Base-by-base conservation (phyloP, 1,284 basidiomycete genomes). In the Malassezia obtusa region DNA sequence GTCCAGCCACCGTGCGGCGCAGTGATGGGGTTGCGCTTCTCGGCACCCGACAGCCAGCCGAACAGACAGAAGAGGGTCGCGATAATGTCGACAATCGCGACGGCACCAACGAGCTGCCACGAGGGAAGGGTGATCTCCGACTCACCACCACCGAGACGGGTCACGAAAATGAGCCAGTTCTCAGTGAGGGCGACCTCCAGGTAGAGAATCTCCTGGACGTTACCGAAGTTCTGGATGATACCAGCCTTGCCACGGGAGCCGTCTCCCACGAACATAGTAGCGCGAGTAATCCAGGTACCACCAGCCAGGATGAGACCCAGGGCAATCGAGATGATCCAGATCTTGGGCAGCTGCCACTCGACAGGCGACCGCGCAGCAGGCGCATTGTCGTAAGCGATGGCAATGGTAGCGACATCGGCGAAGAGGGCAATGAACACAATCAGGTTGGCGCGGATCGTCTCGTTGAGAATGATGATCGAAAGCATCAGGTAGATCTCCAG, bases 391-490 rank as follows among this genome's bases (percentile, higher is more conserved):
- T 80, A 79, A 32, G 79, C 79, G 49, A 80, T 78, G 37, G 79
- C 78, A 53, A 79, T 78, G 35, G 79, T 79, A 39, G 74, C 75
- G 49, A 75, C 69, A 58, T 80, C 80, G 49, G 80, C 80, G 64
- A 80, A 81, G 56, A 81, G 77, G 39, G 79, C 80, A 52, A 80
- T 73, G 75, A 80, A 80, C 64, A 81, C 80, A 64, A 81, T 77
- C 38, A 81, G 74, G 59, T 81, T 78, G 54, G 78, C 78, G 38
- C 79, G 77, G 65, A 81, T 80, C 32, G 78, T 77, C 68, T 81
- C 79, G 69, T 80, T 79, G 45, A 76, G 68, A 62, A 80, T 78
- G 58, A 79, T 71, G 62, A 79, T 80, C 26, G 78, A 76, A 31
- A 80, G 73, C 44, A 76, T 64, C 24, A 81, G 71, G 71, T 80